phyloP scores from a whole-genome alignment of 1,139 yeast species.

The Sugiyamaella neomexicana region DNA sequence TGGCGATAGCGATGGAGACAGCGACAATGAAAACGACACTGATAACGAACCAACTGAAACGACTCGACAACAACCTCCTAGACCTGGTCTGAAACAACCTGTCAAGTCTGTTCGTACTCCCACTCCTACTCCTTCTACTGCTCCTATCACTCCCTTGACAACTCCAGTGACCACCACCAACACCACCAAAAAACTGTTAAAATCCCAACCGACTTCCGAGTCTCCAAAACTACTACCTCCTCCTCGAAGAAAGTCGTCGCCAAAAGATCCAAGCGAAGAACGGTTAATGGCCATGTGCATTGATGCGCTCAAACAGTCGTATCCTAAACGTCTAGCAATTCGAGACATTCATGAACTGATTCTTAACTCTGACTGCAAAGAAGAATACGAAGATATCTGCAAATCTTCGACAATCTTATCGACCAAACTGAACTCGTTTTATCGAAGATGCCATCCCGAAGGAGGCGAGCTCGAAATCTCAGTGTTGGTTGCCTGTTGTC shows the following conservation, averaged over 20 bases:
- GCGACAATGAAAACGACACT: neutral
- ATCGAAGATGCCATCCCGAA: constrained; percentile 33
- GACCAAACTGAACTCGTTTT: constrained; percentile 39
- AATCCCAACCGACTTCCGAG: neutral
- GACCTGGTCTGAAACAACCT: neutral
- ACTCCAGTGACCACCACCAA: neutral
- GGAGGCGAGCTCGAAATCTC: constrained; percentile 12
- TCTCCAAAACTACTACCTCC: neutral
- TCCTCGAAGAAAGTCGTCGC: constrained; percentile 4
- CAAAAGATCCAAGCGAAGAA: constrained; percentile 22
- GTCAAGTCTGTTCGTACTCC: neutral
- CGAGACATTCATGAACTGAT: constrained; percentile 36
- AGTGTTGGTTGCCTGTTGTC: constrained; percentile 28
- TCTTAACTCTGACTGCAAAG: constrained; percentile 5
- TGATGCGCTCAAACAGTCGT: constrained; percentile 27
- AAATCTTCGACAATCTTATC: constrained; percentile 38
- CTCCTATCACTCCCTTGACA: neutral
- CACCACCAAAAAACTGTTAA: neutral
- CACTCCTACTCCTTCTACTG: neutral
- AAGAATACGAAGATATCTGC: constrained; percentile 23
- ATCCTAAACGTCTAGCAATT: constrained; percentile 37
- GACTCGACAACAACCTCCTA: too few relatives aligned
- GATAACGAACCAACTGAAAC: neutral
- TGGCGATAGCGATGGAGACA: neutral
- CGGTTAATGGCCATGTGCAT: constrained; percentile 32